Evolutionary conservation across 768 basidiomycete genomes (phyloP).

Genomic region (Phylloporus arenicola): DNA sequence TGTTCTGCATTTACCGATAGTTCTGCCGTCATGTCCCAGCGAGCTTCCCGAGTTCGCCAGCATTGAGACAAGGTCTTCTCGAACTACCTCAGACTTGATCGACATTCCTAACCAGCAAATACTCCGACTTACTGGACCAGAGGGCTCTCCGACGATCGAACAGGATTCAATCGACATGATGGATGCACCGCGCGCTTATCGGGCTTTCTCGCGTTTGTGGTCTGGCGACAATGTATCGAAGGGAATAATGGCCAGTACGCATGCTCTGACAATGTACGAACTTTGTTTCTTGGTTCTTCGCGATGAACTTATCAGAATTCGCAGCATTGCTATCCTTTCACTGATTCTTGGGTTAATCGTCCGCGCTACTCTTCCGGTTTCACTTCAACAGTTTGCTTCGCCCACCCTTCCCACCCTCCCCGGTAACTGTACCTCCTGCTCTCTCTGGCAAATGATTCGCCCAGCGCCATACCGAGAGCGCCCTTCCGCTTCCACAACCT

Average conservation of each 20-base stretch:
- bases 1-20: conserved; percentile 56
- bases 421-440: conserved; percentile 25
- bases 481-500: conserved; percentile 25
- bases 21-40: conserved; percentile 19
- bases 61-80: conserved; percentile 21
- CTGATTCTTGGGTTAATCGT: conserved; percentile 54
- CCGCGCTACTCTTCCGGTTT: conserved; percentile 20
- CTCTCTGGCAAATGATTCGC: conserved; percentile 40
- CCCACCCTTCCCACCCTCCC: conserved; percentile 12
- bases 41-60: conserved; percentile 26
- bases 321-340: conserved; percentile 65
- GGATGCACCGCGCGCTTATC: conserved; percentile 38
- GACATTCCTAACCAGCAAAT: conserved; percentile 38
- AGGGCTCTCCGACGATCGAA: conserved; percentile 41
- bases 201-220: conserved; percentile 43
- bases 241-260: conserved; percentile 42
- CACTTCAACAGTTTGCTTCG: conserved; percentile 20
- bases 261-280: conserved; percentile 64
- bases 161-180: conserved; percentile 40
- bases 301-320: conserved; percentile 8
- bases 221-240: conserved; percentile 32
- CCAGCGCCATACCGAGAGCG: conserved; percentile 38
- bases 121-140: conserved; percentile 33
- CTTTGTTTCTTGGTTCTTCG: conserved; percentile 8
- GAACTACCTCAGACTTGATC: conserved; percentile 41